Percentiles rank a stretch among this genome's conserved stretches.
Conservation (phyloP, 2,329 filamentous ascomycete genomes). For the Aspergillus costaricaensis region DNA sequence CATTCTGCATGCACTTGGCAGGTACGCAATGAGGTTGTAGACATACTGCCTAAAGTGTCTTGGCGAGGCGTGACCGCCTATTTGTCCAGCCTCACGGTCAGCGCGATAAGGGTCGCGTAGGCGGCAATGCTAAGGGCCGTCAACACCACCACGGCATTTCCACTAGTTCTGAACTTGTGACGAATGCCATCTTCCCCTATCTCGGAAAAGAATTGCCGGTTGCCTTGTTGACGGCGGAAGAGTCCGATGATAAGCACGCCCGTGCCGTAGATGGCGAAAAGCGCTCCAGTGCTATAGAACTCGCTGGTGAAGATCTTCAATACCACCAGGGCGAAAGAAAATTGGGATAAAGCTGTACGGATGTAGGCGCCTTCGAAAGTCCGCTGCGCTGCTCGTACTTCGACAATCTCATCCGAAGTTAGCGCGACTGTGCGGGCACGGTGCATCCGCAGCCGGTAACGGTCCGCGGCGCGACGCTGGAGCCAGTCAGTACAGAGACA, state of each 20-base stretch:
- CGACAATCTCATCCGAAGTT: conserved; percentile 82
- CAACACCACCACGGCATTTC: conserved; percentile 65
- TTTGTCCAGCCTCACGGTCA: conserved; percentile 55
- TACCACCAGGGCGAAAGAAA: conserved; percentile 91
- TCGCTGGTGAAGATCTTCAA: conserved; percentile 96
- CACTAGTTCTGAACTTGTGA: conserved; percentile 66
- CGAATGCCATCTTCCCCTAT: conserved; percentile 60
- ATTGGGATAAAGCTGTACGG: conserved; percentile 89
- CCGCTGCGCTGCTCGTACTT: conserved; percentile 89
- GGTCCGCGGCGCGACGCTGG: conserved; percentile 68
- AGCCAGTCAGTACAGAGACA: conserved; percentile 17
- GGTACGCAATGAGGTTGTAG: conserved; percentile 30
- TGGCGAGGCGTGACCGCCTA: conserved; percentile 18
- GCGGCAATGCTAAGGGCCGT: conserved; percentile 64
- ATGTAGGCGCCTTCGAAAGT: conserved; percentile 98
- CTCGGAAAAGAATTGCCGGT: conserved; percentile 81
- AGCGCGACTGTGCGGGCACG: conserved; percentile 80
- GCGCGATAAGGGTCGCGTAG: conserved; percentile 60
- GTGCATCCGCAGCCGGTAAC: conserved; percentile 77
- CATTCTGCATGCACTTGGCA: conserved; percentile 32
- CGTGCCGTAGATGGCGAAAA: conserved; percentile 89
- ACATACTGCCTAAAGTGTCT: conserved; percentile 1
- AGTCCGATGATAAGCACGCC: conserved; percentile 80
- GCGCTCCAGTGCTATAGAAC: conserved; percentile 94
- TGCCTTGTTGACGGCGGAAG: conserved; percentile 87